phyloP scores from a whole-genome alignment of 306 rosid genomes.

The Inga laurina region DNA sequence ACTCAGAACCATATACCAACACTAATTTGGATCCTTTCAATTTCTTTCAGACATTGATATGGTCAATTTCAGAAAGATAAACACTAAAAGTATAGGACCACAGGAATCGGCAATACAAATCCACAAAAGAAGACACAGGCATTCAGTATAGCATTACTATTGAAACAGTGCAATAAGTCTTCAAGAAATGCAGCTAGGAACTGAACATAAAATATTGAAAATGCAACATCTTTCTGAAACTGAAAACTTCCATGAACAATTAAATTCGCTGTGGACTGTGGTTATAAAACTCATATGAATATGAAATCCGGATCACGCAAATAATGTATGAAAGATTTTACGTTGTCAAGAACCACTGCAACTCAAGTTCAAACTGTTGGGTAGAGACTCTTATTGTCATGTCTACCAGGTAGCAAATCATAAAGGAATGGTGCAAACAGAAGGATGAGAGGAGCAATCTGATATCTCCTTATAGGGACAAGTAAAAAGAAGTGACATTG shows the following conservation, averaged over 20 bases:
- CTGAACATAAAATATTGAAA: background rate
- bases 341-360: background rate
- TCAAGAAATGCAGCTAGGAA: conserved; percentile 13
- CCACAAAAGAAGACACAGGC: background rate
- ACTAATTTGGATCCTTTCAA: background rate
- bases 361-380: background rate
- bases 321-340: conserved; percentile 1
- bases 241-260: conserved; percentile 11
- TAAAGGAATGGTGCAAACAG: background rate
- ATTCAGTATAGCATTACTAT: background rate
- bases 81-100: background rate
- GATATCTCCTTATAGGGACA: background rate
- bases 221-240: conserved; percentile 9
- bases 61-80: background rate
- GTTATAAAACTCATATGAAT: conserved; percentile 14
- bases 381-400: background rate
- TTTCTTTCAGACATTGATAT: background rate
- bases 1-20: background rate
- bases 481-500: conserved; percentile 27
- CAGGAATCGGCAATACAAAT: background rate
- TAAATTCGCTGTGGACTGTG: background rate
- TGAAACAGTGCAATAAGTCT: background rate
- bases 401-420: background rate
- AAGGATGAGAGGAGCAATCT: conserved; percentile 7
- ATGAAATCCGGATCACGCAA: conserved; percentile 20